These are phyloP conservation scores for Aspergillus fructus DNA, from an alignment of 2,329 filamentous ascomycete species.

Conservation along the genomic window DNA sequence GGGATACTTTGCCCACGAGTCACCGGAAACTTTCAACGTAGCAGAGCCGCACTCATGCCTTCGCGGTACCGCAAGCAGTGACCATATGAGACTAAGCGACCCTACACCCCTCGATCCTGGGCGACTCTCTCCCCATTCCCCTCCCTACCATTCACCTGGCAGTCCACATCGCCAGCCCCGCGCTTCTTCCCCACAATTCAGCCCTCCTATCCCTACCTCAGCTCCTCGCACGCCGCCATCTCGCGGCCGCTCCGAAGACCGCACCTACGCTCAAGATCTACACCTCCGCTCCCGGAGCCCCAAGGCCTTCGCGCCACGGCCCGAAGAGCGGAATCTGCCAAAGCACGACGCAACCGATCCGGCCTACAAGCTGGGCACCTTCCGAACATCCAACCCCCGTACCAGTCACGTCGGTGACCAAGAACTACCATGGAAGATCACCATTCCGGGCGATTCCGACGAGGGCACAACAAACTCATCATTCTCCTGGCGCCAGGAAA, in stretches of 20 bases:
- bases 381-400: constrained; percentile 29
- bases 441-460: constrained; percentile 28
- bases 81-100: constrained; percentile 6
- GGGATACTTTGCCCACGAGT: constrained; percentile 24
- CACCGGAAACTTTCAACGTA: constrained; percentile 17
- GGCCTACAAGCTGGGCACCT: constrained; percentile 33
- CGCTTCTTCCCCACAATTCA: constrained; percentile 3
- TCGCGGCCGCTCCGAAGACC: constrained; percentile 18
- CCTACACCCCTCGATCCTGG: constrained; percentile 2
- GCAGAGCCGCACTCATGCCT: background rate
- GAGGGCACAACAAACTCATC: constrained; percentile 1
- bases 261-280: constrained; percentile 32
- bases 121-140: constrained; percentile 15
- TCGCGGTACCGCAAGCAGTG: background rate
- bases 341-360: constrained; percentile 24
- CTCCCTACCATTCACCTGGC: constrained; percentile 5
- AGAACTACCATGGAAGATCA: constrained; percentile 38
- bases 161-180: constrained; percentile 5
- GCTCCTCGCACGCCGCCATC: constrained; percentile 13
- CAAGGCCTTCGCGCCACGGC: constrained; percentile 25
- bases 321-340: constrained; percentile 22
- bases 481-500: constrained; percentile 11
- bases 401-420: constrained; percentile 36
- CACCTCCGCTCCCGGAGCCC: constrained; percentile 40
- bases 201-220: constrained; percentile 10